A percentile compares a stretch with the other conserved stretches of the same genome.
phyloP scores from a whole-genome alignment of 2,329 filamentous ascomycete genomes.

The Fonsecaea monophora region DNA sequence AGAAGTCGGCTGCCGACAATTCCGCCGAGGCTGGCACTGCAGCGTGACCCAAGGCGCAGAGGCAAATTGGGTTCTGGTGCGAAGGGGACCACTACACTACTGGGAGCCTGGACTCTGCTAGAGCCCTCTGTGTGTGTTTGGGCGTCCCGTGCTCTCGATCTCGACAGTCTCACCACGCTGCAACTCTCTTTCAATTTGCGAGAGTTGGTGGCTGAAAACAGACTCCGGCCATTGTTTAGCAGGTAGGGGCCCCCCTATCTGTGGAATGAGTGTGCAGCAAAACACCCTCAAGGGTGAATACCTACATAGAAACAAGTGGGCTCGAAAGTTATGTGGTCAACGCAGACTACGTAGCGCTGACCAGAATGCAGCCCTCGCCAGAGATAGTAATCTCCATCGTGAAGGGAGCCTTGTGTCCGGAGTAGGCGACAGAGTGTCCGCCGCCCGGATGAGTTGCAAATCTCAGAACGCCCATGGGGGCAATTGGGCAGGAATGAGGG shows the following conservation, averaged over 20 bases:
- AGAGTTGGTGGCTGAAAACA: slow-evolving; percentile 16
- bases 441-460: slow-evolving; percentile 19
- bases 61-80: slow-evolving; percentile 30
- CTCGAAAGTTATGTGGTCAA: slow-evolving; percentile 6
- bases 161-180: slow-evolving; percentile 2
- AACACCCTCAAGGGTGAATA: neutral
- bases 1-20: slow-evolving; percentile 33
- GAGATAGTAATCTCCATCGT: slow-evolving; percentile 24
- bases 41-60: slow-evolving; percentile 23
- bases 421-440: slow-evolving; percentile 11
- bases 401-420: slow-evolving; percentile 26
- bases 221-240: neutral
- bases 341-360: slow-evolving; percentile 31
- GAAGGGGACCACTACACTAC: slow-evolving; percentile 6
- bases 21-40: slow-evolving; percentile 35
- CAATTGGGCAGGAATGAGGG: slow-evolving; percentile 28
- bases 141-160: slow-evolving; percentile 5
- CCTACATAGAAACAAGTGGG: neutral
- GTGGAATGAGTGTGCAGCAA: neutral
- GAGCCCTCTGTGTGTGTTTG: neutral
- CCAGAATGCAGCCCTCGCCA: slow-evolving; percentile 29
- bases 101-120: slow-evolving; percentile 10
- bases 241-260: neutral
- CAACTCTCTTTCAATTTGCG: neutral
- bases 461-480: slow-evolving; percentile 25